Percentiles rank a stretch among this genome's conserved stretches.
Conservation (phyloP, 2,329 filamentous ascomycete species). For the Sordariomycetes sp. region DNA sequence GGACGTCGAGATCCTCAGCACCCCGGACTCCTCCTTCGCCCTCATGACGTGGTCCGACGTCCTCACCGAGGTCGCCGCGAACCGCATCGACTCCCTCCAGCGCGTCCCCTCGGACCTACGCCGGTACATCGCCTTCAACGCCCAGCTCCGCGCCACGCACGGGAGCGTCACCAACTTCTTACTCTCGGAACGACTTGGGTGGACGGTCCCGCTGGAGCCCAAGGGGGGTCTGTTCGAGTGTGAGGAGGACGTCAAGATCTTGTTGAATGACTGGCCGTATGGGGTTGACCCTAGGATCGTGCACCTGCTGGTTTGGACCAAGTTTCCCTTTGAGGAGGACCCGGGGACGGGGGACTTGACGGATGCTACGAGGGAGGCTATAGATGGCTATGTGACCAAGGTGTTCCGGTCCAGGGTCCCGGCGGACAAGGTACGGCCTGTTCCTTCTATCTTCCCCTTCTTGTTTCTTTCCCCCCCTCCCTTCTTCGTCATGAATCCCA, state of each 20-base stretch:
- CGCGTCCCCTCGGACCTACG: slow-evolving; percentile 65
- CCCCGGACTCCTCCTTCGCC: slow-evolving; percentile 52
- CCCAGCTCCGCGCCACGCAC: slow-evolving; percentile 48
- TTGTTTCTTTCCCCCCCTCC: too few species aligned
- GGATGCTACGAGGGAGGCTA: slow-evolving; percentile 42
- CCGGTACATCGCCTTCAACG: slow-evolving; percentile 61
- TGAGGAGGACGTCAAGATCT: slow-evolving; percentile 52
- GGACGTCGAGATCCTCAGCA: slow-evolving; percentile 56
- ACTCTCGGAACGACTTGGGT: slow-evolving; percentile 53
- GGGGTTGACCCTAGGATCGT: slow-evolving; percentile 65
- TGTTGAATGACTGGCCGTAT: slow-evolving; percentile 93
- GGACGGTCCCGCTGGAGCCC: slow-evolving; percentile 35
- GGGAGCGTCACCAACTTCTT: slow-evolving; percentile 73
- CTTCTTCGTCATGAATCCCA: neutral
- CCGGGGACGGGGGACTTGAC: slow-evolving; percentile 52
- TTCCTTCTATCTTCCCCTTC: neutral
- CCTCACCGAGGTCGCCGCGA: slow-evolving; percentile 42
- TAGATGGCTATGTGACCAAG: slow-evolving; percentile 56
- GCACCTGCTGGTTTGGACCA: slow-evolving; percentile 87
- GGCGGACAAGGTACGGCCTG: slow-evolving; percentile 33
- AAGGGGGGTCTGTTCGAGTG: slow-evolving; percentile 25
- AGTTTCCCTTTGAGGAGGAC: slow-evolving; percentile 68
- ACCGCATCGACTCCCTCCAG: slow-evolving; percentile 65
- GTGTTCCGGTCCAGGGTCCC: slow-evolving; percentile 47
- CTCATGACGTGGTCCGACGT: slow-evolving; percentile 59